Base-by-base conservation (phyloP, 2,329 filamentous ascomycete genomes). In the Lasiodiplodia sp. region DNA sequence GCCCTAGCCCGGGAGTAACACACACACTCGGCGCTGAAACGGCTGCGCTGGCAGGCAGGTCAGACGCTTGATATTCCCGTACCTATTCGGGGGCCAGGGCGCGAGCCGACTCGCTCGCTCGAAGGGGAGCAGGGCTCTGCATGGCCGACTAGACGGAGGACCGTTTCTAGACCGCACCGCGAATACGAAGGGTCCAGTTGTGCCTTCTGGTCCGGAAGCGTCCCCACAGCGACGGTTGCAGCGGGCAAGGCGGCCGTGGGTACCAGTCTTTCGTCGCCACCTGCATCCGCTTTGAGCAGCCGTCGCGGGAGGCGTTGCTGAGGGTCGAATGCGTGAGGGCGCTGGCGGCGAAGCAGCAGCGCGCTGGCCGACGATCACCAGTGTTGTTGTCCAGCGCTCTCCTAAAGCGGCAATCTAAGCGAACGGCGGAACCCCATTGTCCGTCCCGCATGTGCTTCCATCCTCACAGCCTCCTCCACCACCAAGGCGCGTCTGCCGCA, bases 131-230 rank as follows among this genome's bases (percentile, higher is more conserved):
- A 64, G 60, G 58, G 58, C 58, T 16, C 40, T 51, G 44, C 60
- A 64, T 34, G 25, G 58, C 40, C 58, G 58, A 21, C 38, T 7
- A 47, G 60, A 64, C 38, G 60, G 60, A 52, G 44, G 31, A 31
- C 47, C 47, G 60, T 64, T 64, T 52, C 60, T 52, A 64, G 60
- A 52, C 60, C 60, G 21, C 60, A 52, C 28, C 10, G 31, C 47
- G 60, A 64, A 64, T 64, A 64, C 60, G 44, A 64, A 52, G 60
- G 60, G 60, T 52, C 60, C 60, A 64, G 47, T n/a, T 38, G 60
- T 18, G 60, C 18, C 28, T 31, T 6, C 25, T 16, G 3, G 28
- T 16, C 60, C 47, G 25, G 44, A 52, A 2, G 16, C 18, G 60
- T 37, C 18, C 40, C 58, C 23, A 25, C 40, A 18, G 25, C 23